Base-by-base conservation (phyloP, 768 basidiomycete species). In the Leccinellum rugosiceps region DNA sequence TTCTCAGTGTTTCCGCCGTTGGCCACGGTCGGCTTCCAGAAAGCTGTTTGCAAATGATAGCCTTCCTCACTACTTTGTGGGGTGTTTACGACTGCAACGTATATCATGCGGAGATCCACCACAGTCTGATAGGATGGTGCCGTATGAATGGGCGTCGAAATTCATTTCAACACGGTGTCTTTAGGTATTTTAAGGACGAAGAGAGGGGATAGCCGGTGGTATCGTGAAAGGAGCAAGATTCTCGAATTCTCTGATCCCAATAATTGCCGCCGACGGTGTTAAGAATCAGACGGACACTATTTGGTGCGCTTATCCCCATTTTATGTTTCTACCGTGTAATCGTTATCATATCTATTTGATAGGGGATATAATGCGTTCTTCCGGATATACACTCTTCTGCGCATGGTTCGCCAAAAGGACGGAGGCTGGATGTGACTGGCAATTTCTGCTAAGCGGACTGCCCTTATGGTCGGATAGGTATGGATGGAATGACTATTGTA, bases 241-340 rank as follows among this genome's bases (percentile, higher is more conserved):
- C 19, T 13, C 53, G 48, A 26, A n/a, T 41, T 23, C 19, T 13
- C 53, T 26, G 67, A 68, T 60, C 50, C 68, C 30, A 61, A n/a
- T 70, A 30, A 35, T 70, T 49, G 66, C 64, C 52, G 64, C 66
- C 8, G 64, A 69, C 58, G 71, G 70, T 32, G 62, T 65, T 49
- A 65, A 63, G 50, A 61, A 48, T 53, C 32, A 48, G 30, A 63
- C 64, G 9, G 58, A 30, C 56, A 54, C 31, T 48, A 61, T 13
- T 57, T 58, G 15, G 73, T 69, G 50, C 46, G 65, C 60, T 21
- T 55, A 46, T 46, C 48, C 30, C 49, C 43, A 34, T 62, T 43
- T 25, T 48, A 32, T 46, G 26, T 44, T 43, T 38, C 30, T 23
- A 31, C 19, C 50, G 31, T 34, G 23, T 47, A n/a, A 46, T 52